A percentile compares a stretch with the other conserved stretches of the same genome.
Conservation (phyloP, 2,329 filamentous ascomycete species). For the Tolypocladium endophyticum region DNA sequence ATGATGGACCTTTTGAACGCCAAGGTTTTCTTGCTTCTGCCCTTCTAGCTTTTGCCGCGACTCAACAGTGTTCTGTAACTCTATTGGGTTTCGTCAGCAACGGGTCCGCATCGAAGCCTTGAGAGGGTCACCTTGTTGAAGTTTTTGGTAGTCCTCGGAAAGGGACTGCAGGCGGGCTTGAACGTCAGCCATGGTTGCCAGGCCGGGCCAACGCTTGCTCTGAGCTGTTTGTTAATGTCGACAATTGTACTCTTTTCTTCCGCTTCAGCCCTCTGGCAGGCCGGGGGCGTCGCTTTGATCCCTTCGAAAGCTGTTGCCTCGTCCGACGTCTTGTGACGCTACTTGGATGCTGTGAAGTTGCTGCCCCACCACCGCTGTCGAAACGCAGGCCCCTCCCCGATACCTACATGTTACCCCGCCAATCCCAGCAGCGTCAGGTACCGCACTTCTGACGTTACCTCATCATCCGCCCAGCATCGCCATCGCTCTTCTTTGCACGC, state of each 20-base stretch:
- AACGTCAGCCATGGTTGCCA: slow-evolving; percentile 50
- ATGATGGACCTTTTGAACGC: slow-evolving; percentile 64
- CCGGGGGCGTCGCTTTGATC: background rate
- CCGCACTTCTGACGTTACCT: slow-evolving; percentile 2
- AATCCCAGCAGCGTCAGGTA: slow-evolving; percentile 12
- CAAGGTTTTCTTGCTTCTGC: slow-evolving; percentile 85
- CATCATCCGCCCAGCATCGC: background rate
- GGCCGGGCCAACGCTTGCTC: background rate
- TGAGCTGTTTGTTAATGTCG: background rate
- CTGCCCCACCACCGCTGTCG: background rate
- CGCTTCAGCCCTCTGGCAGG: background rate
- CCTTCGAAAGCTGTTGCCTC: background rate
- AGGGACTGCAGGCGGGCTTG: slow-evolving; percentile 73
- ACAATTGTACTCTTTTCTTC: background rate
- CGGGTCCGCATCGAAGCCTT: background rate
- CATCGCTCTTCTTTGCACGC: background rate
- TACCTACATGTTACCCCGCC: slow-evolving; percentile 30
- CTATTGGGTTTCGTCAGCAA: slow-evolving; percentile 31
- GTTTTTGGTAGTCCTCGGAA: slow-evolving; percentile 76
- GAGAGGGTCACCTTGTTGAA: slow-evolving; percentile 60
- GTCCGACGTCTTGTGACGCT: background rate
- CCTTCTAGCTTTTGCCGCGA: slow-evolving; percentile 87
- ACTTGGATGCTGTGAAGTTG: background rate
- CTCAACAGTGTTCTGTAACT: slow-evolving; percentile 65
- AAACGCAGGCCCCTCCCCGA: slow-evolving; percentile 12